Evolutionary conservation across 805 yeast species (phyloP).

Genomic region (Cyberlindnera maclurae): DNA sequence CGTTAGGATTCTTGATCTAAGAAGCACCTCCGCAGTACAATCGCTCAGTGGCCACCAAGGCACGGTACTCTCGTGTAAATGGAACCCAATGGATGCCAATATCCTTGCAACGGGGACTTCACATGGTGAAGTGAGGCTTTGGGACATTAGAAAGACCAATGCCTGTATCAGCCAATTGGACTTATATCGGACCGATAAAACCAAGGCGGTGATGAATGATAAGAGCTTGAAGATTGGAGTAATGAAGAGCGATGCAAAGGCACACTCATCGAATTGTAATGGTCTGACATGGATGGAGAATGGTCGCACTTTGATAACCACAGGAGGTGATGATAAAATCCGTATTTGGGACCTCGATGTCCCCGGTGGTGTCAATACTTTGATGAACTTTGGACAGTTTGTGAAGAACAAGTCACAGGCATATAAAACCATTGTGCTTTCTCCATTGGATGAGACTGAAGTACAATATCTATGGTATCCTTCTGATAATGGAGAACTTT

Average conservation of each 20-base stretch:
- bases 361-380: slow-evolving; percentile 45
- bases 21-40: slow-evolving; percentile 69
- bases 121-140: slow-evolving; percentile 71
- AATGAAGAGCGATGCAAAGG: slow-evolving; percentile 31
- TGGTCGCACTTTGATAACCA: slow-evolving; percentile 56
- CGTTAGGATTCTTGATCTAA: slow-evolving; percentile 62
- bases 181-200: slow-evolving; percentile 36
- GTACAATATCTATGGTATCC: slow-evolving; percentile 60
- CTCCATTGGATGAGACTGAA: slow-evolving; percentile 42
- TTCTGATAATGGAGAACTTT: slow-evolving; percentile 66
- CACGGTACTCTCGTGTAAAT: slow-evolving; percentile 50
- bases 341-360: slow-evolving; percentile 69
- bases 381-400: slow-evolving; percentile 72
- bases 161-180: slow-evolving; percentile 62
- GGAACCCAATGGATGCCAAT: slow-evolving; percentile 64
- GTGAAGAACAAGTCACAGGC: slow-evolving; percentile 51
- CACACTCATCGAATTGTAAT: slow-evolving; percentile 75
- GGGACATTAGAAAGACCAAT: slow-evolving; percentile 76
- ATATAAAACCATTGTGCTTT: slow-evolving; percentile 23
- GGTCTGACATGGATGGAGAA: slow-evolving; percentile 67
- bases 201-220: slow-evolving; percentile 14
- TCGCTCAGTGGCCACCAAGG: slow-evolving; percentile 54
- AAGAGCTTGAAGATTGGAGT: slow-evolving; percentile 18
- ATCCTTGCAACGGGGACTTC: slow-evolving; percentile 73
- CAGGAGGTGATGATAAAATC: slow-evolving; percentile 77